Base-by-base conservation (phyloP, 2,329 filamentous ascomycete species). In the Microdochium paspali region DNA sequence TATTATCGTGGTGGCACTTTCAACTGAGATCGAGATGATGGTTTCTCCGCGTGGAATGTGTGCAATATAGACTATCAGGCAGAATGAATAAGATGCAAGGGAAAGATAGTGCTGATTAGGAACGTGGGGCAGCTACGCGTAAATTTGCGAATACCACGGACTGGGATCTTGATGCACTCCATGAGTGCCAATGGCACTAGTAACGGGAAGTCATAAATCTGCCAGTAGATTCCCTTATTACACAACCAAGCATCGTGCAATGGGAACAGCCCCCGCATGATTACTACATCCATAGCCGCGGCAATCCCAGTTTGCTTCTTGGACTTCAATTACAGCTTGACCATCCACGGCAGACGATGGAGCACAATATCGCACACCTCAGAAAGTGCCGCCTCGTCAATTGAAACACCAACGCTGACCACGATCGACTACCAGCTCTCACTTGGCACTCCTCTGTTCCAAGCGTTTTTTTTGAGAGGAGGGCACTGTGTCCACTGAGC, bases 1-100 rank as follows among this genome's bases (percentile, higher is more conserved):
- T 52, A 64, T 60, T 44, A 66, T 65, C 12, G 62, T 65, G 15
- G 62, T 60, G 32, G 61, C 58, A 4, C 59, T 59, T 50, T 66
- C 63, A 10, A 58, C 59, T 13, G 55, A 53, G 24, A 58, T 59
- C 57, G 56, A 61, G 21, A 58, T 53, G 0, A 50, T 44, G 6
- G 63, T 55, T n/a, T 56, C 51, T 39, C 55, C 52, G 35, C 47
- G 25, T 51, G 31, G 26, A 53, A 53, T 54, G 31, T 23, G 4
- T 21, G 18, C n/a, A n/a, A 45, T 47, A 7, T 43, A 43, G n/a
- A 39, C 31, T 25, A 44, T 21, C n/a, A 13, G 23, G 4, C n/a
- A 30, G 18, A 20, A 23, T 23, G 25, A 40, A 30, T 9, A 30
- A 30, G 9, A 9, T 15, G 9, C 9, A 30, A 9, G 28, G 28